These are phyloP conservation scores for Tylopilus rubrobrunneus DNA, from an alignment of 768 basidiomycete genomes.

Conservation along the genomic window DNA sequence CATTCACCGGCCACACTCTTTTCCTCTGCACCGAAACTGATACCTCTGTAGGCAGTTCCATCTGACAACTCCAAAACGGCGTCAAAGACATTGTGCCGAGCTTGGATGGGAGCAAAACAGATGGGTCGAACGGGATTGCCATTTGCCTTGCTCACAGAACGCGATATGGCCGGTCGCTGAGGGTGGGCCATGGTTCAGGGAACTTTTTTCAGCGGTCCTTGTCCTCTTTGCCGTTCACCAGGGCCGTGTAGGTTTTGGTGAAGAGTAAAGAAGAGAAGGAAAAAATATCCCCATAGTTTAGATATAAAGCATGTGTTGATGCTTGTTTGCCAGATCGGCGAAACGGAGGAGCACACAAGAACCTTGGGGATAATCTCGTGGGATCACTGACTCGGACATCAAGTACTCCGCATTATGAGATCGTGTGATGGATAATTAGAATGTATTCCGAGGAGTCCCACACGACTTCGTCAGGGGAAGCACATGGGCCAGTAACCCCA, in stretches of 20 bases:
- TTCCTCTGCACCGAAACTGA: constrained; percentile 88
- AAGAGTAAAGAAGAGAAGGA: constrained; percentile 42
- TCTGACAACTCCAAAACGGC: constrained; percentile 87
- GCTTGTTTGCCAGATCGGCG: constrained; percentile 15
- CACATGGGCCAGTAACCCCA: neutral
- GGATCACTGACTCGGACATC: too few species aligned
- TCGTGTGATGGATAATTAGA: too few species aligned
- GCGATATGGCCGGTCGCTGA: constrained; percentile 42
- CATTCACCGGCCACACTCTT: constrained; percentile 97
- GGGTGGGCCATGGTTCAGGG: constrained; percentile 20
- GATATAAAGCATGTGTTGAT: constrained; percentile 19
- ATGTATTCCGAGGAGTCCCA: neutral
- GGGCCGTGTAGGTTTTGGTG: constrained; percentile 40
- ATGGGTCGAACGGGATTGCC: constrained; percentile 35
- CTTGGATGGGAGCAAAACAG: constrained; percentile 28
- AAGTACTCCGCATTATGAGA: too few species aligned
- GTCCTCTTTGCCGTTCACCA: constrained; percentile 50
- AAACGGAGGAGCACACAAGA: too few species aligned
- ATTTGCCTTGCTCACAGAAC: constrained; percentile 38
- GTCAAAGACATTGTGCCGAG: constrained; percentile 35
- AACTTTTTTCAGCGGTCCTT: constrained; percentile 10
- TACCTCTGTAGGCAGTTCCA: constrained; percentile 82
- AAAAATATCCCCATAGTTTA: constrained; percentile 9
- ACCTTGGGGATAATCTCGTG: too few species aligned
- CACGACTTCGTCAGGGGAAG: neutral